Percentiles rank a stretch among this genome's conserved stretches.
Evolutionary conservation across 176 grass and related monocot genomes (phyloP).

Genomic region (Phoenix roebelenii): DNA sequence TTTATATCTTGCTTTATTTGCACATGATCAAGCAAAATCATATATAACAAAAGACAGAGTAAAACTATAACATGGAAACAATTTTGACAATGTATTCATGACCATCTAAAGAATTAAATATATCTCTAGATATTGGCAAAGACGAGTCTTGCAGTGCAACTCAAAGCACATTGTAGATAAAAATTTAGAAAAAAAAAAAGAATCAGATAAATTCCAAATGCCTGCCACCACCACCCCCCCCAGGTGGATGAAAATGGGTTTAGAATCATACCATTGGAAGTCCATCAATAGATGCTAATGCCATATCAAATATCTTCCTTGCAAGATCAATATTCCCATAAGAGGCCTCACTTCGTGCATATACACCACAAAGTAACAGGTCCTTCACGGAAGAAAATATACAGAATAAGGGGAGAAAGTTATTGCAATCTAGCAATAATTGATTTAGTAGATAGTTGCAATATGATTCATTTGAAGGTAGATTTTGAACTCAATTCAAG

Average conservation of each 20-base stretch:
- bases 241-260: slow-evolving; percentile 4
- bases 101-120: too few species aligned
- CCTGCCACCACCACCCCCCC: neutral
- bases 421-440: neutral
- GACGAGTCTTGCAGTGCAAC: too few species aligned
- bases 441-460: too few species aligned
- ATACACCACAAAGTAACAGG: slow-evolving; percentile 87
- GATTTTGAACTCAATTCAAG: too few species aligned
- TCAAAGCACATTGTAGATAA: too few species aligned
- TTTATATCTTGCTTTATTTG: too few species aligned
- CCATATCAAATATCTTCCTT: slow-evolving; percentile 98
- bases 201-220: neutral
- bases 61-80: too few species aligned
- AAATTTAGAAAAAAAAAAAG: neutral
- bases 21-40: too few species aligned
- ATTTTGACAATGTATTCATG: too few species aligned
- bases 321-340: slow-evolving; percentile 74
- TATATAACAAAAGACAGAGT: too few species aligned
- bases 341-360: slow-evolving; percentile 68
- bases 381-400: slow-evolving; percentile 36
- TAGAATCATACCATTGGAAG: slow-evolving; percentile 50
- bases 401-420: slow-evolving; percentile 7
- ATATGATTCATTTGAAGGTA: too few species aligned
- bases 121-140: too few species aligned
- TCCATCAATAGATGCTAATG: slow-evolving; percentile 66